Evolutionary conservation across 2,329 filamentous ascomycete species (phyloP).

Genomic region (Botryosphaeria dothidea): DNA sequence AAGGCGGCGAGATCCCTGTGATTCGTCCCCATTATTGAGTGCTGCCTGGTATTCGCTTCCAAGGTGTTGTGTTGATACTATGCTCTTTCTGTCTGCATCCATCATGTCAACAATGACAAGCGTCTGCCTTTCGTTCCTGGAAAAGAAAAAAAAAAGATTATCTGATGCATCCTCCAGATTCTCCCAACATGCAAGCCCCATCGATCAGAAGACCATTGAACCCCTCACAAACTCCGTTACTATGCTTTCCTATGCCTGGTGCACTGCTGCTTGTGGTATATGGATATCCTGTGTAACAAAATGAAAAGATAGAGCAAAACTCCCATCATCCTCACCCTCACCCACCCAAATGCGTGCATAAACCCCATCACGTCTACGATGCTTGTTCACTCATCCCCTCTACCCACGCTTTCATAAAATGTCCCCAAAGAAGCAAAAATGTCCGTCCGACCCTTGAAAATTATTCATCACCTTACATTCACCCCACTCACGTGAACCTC

Average conservation of each 20-base stretch:
- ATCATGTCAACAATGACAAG: too few species aligned
- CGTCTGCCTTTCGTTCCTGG: too few species aligned
- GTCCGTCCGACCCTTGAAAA: not conserved
- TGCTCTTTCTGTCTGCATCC: too few species aligned
- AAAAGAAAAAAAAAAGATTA: too few species aligned
- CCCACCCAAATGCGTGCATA: not conserved
- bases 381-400: not conserved
- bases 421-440: not conserved
- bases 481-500: constrained; percentile 31
- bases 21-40: too few species aligned
- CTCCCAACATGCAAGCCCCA: too few species aligned
- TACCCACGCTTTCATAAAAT: not conserved
- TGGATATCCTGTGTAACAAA: constrained; percentile 3
- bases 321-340: not conserved
- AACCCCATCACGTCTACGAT: not conserved
- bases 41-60: too few species aligned
- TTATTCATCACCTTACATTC: not conserved
- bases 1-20: too few species aligned
- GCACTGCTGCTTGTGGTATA: constrained; percentile 10
- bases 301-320: not conserved
- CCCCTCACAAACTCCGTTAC: not conserved
- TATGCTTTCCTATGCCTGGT: constrained; percentile 9
- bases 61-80: too few species aligned
- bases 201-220: not conserved
- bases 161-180: not conserved